Percentiles rank a stretch among this genome's conserved stretches.
Conservation (phyloP, 345 rosid species). For the Acer yangbiense region DNA sequence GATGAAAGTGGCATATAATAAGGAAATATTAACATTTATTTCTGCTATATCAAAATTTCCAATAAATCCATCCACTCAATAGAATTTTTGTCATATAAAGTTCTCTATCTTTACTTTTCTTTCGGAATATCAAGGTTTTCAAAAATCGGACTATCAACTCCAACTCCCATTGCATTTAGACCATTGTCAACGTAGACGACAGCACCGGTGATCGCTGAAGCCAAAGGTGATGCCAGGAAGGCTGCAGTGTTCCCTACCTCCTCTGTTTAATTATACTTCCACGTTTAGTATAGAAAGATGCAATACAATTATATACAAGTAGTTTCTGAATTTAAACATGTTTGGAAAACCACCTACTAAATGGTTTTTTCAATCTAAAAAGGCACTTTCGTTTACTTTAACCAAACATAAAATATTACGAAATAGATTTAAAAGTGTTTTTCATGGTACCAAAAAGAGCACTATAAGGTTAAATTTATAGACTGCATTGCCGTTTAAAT, state of each 20-base stretch:
- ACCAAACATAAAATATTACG: not conserved
- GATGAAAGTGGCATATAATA: not conserved
- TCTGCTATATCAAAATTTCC: not conserved
- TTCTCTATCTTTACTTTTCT: conserved; percentile 17
- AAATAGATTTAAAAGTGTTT: not conserved
- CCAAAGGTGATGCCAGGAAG: conserved; percentile 86
- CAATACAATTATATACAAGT: not conserved
- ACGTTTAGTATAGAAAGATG: not conserved
- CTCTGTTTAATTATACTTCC: conserved; percentile 36
- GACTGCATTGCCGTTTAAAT: not conserved
- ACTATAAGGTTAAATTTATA: not conserved
- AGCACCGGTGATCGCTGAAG: conserved; percentile 88
- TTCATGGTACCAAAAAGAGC: not conserved
- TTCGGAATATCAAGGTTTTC: conserved; percentile 65
- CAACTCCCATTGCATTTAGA: conserved; percentile 92
- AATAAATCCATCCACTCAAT: not conserved
- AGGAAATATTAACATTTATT: not conserved
- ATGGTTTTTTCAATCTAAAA: not conserved
- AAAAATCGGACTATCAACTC: conserved; percentile 82
- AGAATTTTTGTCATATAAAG: not conserved
- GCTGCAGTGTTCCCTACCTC: conserved; percentile 96
- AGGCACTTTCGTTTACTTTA: not conserved
- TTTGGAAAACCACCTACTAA: not conserved
- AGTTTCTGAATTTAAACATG: not conserved
- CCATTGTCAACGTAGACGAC: conserved; percentile 92